phyloP scores from a whole-genome alignment of 768 basidiomycete genomes.

The Termitomyces sp. region DNA sequence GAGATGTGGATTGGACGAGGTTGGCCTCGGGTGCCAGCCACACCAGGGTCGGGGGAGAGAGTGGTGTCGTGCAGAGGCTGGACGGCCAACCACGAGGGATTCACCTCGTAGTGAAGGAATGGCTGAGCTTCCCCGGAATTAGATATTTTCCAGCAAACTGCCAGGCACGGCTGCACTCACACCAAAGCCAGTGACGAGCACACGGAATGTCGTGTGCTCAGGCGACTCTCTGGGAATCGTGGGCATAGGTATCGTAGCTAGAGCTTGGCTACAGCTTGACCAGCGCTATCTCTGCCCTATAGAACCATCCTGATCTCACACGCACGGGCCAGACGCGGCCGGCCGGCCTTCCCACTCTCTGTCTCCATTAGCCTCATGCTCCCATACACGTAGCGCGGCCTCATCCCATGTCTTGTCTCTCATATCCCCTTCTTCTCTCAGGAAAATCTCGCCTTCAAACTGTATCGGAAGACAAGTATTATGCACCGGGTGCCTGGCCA shows the following conservation, averaged over 20 bases:
- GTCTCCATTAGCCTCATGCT: conserved; percentile 48
- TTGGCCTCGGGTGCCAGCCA: conserved; percentile 13
- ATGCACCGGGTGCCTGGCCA: conserved; percentile 57
- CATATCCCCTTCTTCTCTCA: conserved; percentile 41
- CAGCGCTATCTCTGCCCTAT: neutral
- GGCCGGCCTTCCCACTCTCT: conserved; percentile 45
- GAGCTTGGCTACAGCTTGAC: neutral
- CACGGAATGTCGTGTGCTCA: conserved; percentile 37
- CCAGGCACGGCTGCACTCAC: conserved; percentile 33
- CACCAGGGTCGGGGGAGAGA: conserved; percentile 37
- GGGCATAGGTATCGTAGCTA: conserved; percentile 27
- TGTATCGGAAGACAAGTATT: conserved; percentile 60
- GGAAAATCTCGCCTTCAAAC: conserved; percentile 41
- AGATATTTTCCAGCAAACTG: conserved; percentile 10
- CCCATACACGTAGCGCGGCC: conserved; percentile 52
- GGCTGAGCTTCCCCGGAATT: conserved; percentile 39
- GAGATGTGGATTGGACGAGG: conserved; percentile 57
- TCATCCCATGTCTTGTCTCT: conserved; percentile 62
- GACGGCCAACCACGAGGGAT: conserved; percentile 75
- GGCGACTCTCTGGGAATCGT: conserved; percentile 24
- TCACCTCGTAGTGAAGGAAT: conserved; percentile 52
- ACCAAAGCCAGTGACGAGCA: conserved; percentile 54
- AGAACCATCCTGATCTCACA: conserved; percentile 16
- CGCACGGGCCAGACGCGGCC: conserved; percentile 20
- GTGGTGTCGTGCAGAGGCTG: conserved; percentile 57